Evolutionary conservation across 306 rosid species (phyloP), one percentile per base, ranked within the genome.

Genomic region (Glycine latifolia): DNA sequence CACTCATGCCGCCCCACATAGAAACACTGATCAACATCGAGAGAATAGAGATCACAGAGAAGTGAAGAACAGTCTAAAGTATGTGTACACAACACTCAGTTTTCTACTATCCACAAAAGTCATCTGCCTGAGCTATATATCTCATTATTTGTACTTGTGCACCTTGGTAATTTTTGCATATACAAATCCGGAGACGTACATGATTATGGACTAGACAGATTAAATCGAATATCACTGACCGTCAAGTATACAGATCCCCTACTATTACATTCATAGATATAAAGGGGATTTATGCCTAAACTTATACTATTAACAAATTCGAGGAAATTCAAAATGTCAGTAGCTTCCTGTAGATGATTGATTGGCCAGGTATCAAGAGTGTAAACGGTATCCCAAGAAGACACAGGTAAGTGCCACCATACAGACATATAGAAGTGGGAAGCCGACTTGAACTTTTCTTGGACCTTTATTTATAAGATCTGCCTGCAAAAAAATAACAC

Each of bases 361-460:
- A 60, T 54, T 65, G 49, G 63, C 41, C 76, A 10, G 44, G 55
- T 31, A 73, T 95, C 90, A 93, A 65, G n/a, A 76, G 80, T 62
- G 95, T 43, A 87, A 82, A 69, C 78, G 67, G 83, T 90, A 91
- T 77, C 98, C 99, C 84, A 91, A 77, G 77, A 87, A 81, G 33
- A 91, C 78, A 85, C 91, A 83, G 8, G 88, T 55, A 35, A 95
- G 86, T 4, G 92, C 97, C 91, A 95, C 97, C 88, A 91, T 90
- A 58, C 89, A 93, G 80, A 92, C 93, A 84, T 85, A 93, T 53
- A 95, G 79, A 79, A 87, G 87, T 44, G 99, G 98, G 81, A 93
- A 93, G 49, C 97, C 98, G 0, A 85, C 89, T 70, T 90, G 95
- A 54, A 91, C 89, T 50, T 53, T 87, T 79, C 81, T 86, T 69